Conservation (phyloP, 106 monocot species). For the Vanilla planifolia region DNA sequence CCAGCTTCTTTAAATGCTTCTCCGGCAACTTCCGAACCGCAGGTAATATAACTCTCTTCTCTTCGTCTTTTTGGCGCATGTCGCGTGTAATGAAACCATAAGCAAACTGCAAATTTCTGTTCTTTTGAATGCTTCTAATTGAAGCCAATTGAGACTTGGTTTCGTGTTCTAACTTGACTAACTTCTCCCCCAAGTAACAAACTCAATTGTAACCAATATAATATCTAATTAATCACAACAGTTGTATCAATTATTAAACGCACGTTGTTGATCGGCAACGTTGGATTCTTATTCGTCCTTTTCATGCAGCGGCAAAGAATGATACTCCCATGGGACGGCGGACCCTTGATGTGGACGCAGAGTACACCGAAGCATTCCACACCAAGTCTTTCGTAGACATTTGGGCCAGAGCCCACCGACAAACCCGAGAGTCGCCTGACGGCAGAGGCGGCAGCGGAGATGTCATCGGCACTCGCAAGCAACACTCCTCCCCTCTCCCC, state of each 20-base stretch:
- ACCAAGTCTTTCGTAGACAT: slow-evolving; percentile 50
- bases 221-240: no score
- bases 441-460: no score
- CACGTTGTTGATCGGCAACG: background rate
- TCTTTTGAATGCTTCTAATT: background rate
- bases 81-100: no score
- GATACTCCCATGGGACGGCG: background rate
- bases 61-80: no score
- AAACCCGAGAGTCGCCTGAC: background rate
- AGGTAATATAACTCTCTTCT: background rate
- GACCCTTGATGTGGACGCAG: slow-evolving; percentile 35
- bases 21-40: background rate
- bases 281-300: no score
- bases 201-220: no score
- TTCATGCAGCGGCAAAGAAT: background rate
- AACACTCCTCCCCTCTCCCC: background rate
- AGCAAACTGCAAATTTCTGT: background rate
- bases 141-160: background rate
- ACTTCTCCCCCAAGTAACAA: background rate
- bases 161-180: background rate
- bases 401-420: slow-evolving; percentile 23
- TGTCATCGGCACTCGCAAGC: no score
- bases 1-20: background rate
- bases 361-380: slow-evolving; percentile 44
- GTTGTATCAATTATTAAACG: no score